Conservation (phyloP, 2,329 filamentous ascomycete genomes). For the Penicillium sclerotigenum region DNA sequence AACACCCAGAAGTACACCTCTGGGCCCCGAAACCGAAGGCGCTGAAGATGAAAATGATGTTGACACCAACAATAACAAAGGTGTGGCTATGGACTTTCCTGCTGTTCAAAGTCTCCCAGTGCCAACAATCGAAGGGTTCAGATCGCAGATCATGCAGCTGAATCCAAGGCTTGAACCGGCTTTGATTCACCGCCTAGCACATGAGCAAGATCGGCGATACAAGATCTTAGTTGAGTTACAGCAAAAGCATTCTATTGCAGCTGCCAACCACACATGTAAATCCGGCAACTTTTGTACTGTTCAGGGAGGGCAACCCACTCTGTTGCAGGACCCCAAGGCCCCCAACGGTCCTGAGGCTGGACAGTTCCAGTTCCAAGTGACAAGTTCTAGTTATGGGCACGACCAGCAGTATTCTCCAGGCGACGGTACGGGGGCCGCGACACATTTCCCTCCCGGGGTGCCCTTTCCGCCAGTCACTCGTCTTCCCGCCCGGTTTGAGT, state of each 20-base stretch:
- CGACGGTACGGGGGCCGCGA: conserved; percentile 66
- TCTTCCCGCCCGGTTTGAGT: conserved; percentile 85
- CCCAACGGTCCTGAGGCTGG: conserved; percentile 58
- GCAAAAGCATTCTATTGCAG: conserved; percentile 60
- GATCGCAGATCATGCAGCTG: conserved; percentile 66
- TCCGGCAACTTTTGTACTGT: conserved; percentile 63
- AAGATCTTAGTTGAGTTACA: conserved; percentile 69
- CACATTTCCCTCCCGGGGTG: conserved; percentile 76
- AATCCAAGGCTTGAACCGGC: conserved; percentile 69
- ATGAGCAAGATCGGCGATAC: conserved; percentile 76
- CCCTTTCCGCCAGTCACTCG: conserved; percentile 73
- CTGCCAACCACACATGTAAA: conserved; percentile 56
- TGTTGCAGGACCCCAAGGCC: conserved; percentile 55
- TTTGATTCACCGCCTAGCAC: conserved; percentile 75
- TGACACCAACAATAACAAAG: conserved; percentile 55
- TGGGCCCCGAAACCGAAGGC: conserved; percentile 23
- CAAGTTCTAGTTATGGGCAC: conserved; percentile 56
- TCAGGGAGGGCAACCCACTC: conserved; percentile 62
- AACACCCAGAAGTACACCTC: conserved; percentile 13
- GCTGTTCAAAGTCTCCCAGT: conserved; percentile 65
- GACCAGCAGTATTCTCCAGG: conserved; percentile 63
- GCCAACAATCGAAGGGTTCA: conserved; percentile 73
- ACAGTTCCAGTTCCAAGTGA: conserved; percentile 54
- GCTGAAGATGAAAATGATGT: conserved; percentile 56
- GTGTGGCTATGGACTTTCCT: conserved; percentile 60